Evolutionary conservation across 169 alveolate species (phyloP).

Genomic region (Toxoplasma gondii): DNA sequence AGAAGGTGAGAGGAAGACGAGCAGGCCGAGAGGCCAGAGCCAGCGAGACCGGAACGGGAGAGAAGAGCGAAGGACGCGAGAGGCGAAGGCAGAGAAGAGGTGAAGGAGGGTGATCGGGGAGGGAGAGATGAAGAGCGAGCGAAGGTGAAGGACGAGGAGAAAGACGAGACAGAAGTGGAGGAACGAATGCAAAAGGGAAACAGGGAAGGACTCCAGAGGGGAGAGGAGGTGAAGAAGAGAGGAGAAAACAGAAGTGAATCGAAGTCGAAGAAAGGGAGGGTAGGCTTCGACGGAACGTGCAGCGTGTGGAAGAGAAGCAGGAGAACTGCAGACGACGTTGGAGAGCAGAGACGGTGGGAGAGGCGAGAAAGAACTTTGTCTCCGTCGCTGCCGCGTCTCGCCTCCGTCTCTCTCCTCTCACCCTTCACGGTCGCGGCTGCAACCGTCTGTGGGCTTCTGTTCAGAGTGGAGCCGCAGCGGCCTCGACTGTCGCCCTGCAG

Average conservation of each 20-base stretch:
- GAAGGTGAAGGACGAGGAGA: no score
- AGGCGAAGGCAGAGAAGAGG: no score
- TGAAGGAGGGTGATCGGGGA: no score
- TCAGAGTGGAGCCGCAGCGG: neutral
- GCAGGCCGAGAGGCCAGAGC: neutral
- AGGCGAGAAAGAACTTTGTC: no score
- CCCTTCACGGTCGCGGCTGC: neutral
- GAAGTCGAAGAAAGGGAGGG: neutral
- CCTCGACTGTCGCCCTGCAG: conserved; percentile 71
- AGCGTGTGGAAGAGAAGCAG: no score
- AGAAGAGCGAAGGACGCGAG: neutral
- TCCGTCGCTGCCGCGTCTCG: neutral
- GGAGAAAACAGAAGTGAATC: neutral
- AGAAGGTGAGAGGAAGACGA: neutral
- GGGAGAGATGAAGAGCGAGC: no score
- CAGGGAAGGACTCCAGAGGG: neutral
- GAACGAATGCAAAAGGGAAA: neutral
- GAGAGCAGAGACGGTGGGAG: no score
- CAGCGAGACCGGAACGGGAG: neutral
- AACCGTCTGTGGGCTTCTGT: neutral
- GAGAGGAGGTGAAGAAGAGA: neutral
- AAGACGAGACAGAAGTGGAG: neutral
- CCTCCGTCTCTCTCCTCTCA: neutral
- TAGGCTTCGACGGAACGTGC: no score
- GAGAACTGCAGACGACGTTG: no score